Base-by-base conservation (phyloP, 2,329 filamentous ascomycete genomes). In the Colletotrichum sp. region DNA sequence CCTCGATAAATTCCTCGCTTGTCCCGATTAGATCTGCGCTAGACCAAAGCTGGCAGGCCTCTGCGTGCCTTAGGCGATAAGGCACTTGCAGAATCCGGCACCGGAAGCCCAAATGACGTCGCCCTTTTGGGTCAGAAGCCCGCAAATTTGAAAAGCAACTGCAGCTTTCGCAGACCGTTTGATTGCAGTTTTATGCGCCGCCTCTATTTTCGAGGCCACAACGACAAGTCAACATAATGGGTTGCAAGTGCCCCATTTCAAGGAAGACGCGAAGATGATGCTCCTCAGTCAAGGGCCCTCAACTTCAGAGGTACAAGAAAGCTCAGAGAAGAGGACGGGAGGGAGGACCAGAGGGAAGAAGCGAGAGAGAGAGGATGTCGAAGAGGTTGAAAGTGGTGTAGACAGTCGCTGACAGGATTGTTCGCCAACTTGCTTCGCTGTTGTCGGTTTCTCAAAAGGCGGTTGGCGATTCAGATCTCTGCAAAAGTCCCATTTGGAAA, bases 61-160 rank as follows among this genome's bases (percentile, higher is more conserved):
- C 15, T 36, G 9, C 15, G 38, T 76, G 74, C 71, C 74, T 76
- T 52, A 76, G 72, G 74, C 74, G 34, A 38, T 36, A 38, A 76
- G 74, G 74, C 74, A 71, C n/a, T 28, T 26, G 10, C 55, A 70
- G 48, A 74, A 72, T 60, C 60, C 52, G 60, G 48, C 34, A 21
- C 26, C 70, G 24, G 60, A 67, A 26, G 21, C 61, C 69, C 57
- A 69, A 65, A 76, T 69, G 74, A 76, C 74, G 70, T 74, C 71
- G 69, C 28, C 60, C 65, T 43, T 36, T 64, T 32, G 57, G 18
- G 16, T 4, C 13, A 8, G 12, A 63, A 65, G 21, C 58, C 65
- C 48, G 43, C 21, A 65, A 30, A 65, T 67, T 58, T 36, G 55
- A 32, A 30, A 52, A 21, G 24, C 43, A 60, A 73, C 69, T 28